Conservation (phyloP, 148 eudicot species). For the Diospyros kaki region DNA sequence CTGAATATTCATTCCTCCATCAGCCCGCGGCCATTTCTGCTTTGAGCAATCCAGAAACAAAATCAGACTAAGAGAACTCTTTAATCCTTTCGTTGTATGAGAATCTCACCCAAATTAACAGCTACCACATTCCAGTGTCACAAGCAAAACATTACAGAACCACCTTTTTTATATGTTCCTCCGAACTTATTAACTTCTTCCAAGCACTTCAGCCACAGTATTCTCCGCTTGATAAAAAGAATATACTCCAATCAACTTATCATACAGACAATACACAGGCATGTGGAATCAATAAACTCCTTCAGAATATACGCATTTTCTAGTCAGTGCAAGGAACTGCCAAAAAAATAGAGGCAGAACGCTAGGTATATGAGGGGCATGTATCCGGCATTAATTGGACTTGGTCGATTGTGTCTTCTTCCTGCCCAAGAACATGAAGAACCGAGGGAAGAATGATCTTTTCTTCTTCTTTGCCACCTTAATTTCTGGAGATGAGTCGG, state of each 20-base stretch:
- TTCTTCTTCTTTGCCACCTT: conserved; percentile 42
- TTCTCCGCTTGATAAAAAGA: not conserved
- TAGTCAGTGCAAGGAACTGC: not conserved
- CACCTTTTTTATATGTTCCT: not conserved
- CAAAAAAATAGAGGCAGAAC: not conserved
- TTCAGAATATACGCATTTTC: conserved; percentile 1
- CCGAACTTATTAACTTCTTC: not conserved
- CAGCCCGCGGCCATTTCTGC: no score
- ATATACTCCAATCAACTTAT: conserved; percentile 1
- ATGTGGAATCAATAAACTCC: conserved; percentile 17
- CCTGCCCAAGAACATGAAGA: conserved; percentile 43
- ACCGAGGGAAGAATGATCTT: conserved; percentile 41
- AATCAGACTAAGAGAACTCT: no score
- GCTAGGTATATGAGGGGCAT: not conserved
- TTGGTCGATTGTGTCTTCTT: conserved; percentile 32
- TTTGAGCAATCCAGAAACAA: no score
- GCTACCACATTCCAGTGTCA: not conserved
- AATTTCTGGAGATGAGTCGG: conserved; percentile 24
- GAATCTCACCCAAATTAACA: no score
- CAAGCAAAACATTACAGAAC: not conserved
- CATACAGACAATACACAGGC: conserved; percentile 4
- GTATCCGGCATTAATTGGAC: conserved; percentile 4
- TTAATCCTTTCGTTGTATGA: no score
- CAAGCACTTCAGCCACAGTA: not conserved
- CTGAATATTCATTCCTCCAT: no score